Percentiles rank a stretch among this genome's conserved stretches.
These are phyloP conservation scores for Kernera saxatilis DNA, from an alignment of 345 rosid species.

Conservation along the genomic window DNA sequence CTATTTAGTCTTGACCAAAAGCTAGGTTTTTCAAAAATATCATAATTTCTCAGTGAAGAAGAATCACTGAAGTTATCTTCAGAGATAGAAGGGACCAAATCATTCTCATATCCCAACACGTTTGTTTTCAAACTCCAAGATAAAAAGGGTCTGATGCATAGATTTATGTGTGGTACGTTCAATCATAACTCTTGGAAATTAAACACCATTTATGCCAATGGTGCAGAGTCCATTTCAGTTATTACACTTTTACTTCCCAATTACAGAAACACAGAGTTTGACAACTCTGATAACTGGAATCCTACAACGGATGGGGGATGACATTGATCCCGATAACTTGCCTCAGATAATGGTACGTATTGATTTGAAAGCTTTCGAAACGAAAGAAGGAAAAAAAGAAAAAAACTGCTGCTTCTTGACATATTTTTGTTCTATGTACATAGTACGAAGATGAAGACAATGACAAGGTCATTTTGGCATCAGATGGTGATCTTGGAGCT, in stretches of 20 bases:
- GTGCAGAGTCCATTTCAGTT: neutral
- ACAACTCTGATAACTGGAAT: slow-evolving; percentile 73
- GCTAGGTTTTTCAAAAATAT: neutral
- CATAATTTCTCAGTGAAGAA: slow-evolving; percentile 55
- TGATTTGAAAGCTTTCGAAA: neutral
- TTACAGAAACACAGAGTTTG: slow-evolving; percentile 62
- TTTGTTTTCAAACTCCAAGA: slow-evolving; percentile 87
- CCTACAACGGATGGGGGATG: slow-evolving; percentile 86
- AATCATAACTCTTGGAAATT: neutral
- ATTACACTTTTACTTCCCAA: neutral
- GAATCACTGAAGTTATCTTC: slow-evolving; percentile 68
- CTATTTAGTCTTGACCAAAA: slow-evolving; percentile 1
- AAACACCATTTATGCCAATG: neutral
- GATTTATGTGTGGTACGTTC: slow-evolving; percentile 78
- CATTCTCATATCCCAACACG: slow-evolving; percentile 43
- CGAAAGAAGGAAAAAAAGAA: neutral
- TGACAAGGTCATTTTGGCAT: slow-evolving; percentile 80
- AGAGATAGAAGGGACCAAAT: slow-evolving; percentile 66
- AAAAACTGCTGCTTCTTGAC: neutral
- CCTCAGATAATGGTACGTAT: slow-evolving; percentile 84
- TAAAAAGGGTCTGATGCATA: slow-evolving; percentile 76
- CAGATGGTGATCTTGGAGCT: slow-evolving; percentile 71
- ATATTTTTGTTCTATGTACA: neutral
- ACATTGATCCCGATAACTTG: slow-evolving; percentile 63
- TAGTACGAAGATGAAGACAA: slow-evolving; percentile 96